These are phyloP conservation scores for Pestalotiopsis sp. DNA, from an alignment of 2,329 filamentous ascomycete species.

Conservation along the genomic window DNA sequence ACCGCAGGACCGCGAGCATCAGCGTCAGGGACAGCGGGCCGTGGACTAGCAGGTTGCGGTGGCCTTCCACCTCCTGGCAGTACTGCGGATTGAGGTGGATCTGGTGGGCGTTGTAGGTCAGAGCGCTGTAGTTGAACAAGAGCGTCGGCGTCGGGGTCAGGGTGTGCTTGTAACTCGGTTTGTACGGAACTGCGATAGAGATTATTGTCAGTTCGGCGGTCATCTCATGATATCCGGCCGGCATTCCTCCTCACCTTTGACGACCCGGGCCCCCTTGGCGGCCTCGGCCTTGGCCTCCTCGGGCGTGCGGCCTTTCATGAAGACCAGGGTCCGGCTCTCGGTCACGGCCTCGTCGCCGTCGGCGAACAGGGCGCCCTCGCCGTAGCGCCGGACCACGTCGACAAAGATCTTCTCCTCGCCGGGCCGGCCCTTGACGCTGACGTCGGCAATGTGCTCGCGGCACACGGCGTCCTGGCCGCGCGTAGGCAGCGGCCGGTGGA, in stretches of 20 bases:
- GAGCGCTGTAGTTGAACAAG: slow-evolving; percentile 86
- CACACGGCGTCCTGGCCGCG: slow-evolving; percentile 44
- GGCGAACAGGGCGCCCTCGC: background rate
- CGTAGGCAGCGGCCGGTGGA: slow-evolving; percentile 42
- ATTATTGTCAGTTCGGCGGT: background rate
- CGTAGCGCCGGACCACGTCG: slow-evolving; percentile 50
- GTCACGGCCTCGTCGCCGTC: slow-evolving; percentile 37
- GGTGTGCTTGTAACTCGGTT: slow-evolving; percentile 43
- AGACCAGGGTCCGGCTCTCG: slow-evolving; percentile 54
- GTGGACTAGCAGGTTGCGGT: slow-evolving; percentile 78
- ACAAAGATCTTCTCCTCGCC: slow-evolving; percentile 52
- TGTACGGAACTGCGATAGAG: slow-evolving; percentile 34
- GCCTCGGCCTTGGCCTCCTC: slow-evolving; percentile 24
- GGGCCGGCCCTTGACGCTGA: slow-evolving; percentile 31
- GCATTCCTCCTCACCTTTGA: slow-evolving; percentile 28
- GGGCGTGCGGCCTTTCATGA: slow-evolving; percentile 40
- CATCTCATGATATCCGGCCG: background rate
- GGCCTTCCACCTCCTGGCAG: slow-evolving; percentile 70
- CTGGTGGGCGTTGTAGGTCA: slow-evolving; percentile 89
- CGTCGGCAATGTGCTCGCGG: slow-evolving; percentile 45
- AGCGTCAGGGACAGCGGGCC: slow-evolving; percentile 81
- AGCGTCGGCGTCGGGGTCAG: slow-evolving; percentile 70
- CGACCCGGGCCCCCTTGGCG: slow-evolving; percentile 17
- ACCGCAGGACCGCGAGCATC: slow-evolving; percentile 68
- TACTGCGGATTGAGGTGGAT: slow-evolving; percentile 84